Evolutionary conservation across 2,329 filamentous ascomycete species (phyloP), one percentile per base, ranked within the genome.

Genomic region (Dactylellina drechsleri): DNA sequence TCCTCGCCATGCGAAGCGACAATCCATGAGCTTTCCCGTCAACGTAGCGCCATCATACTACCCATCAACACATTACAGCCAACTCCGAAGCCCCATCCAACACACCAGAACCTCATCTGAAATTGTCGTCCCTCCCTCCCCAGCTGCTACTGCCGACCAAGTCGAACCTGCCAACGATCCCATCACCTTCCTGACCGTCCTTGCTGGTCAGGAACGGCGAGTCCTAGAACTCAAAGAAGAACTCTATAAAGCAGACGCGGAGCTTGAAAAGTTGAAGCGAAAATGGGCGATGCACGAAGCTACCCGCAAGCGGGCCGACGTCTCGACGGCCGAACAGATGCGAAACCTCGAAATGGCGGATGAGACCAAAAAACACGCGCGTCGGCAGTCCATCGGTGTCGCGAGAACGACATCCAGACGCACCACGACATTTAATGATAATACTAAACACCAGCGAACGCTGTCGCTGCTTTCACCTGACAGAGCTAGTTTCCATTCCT

Each of bases 161-260:
- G 70, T 74, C 36, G 70, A 74, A 28, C 70, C 70, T 5, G 62
- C 70, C 10, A 74, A 56, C 36, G 88, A 90, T 76, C 84, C 87
- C 60, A 87, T 86, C 79, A 85, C 89, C 59, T 91, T 97, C 79
- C 89, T 99, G 77, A 93, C 92, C 76, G 91, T 93, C 68, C 91
- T 99, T 79, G 95, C 95, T 52, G 90, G 92, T 13, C 93, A 98
- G 83, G 95, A 99, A 83, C 87, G 95, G 68, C 89, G 89, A 78
- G 94, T 99, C 1, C 84, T 99, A 68, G 95, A 98, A 82, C 84
- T 99, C 61, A 91, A 90, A 73, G 95, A 99, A 81, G 94, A 98
- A 82, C 85, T 99, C n/a, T 84, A 85, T 23, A 90, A 89, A 73
- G 94, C 95, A 4, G 94, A 99, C 81, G 83, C 84, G 12, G 91